Evolutionary conservation across 2,329 filamentous ascomycete species (phyloP), one percentile per base, ranked within the genome.

Genomic region (Colletotrichum sp.): DNA sequence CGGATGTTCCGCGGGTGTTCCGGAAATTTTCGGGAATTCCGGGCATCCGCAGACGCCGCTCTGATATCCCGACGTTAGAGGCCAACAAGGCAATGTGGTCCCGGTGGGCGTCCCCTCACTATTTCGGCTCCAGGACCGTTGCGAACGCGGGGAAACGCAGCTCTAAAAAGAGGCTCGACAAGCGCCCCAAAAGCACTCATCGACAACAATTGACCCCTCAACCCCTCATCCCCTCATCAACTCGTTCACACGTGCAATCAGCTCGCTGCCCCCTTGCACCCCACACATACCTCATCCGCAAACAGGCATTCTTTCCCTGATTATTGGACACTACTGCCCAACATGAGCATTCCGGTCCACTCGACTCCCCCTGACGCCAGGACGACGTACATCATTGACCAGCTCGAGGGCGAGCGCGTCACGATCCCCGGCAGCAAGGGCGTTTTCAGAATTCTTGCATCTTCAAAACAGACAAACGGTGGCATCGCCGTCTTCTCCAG

Each of bases 361-460:
- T 76, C 79, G 32, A 76, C 77, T 4, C 87, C 87, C 4, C 87
- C 87, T 3, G 77, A 82, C 1, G 79, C 81, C 34, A 79, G 85
- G 60, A 83, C 83, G 27, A 85, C 81, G 69, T 89, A 89, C 78
- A 85, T 88, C 39, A 86, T 89, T 69, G 83, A 85, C 64, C 87
- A 88, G 76, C 82, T 89, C 15, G 87, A 89, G 66, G 89, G 89
- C 43, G 89, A 90, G 78, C 85, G 86, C 58, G 82, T 90, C 71
- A 87, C 87, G 8, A 89, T 90, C 64, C 89, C 89, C 2, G 87
- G 88, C 1, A 89, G 87, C 78, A 90, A 89, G 78, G 88, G 88
- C 8, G 84, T 85, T 12, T 89, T 89, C 74, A 85, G 88, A 39
- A 87, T 90, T 52, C 80, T 90, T 4, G 86, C 88, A 9, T 90